These are phyloP conservation scores for Neopestalotiopsis rosae DNA, from an alignment of 2,329 filamentous ascomycete genomes.

Conservation along the genomic window DNA sequence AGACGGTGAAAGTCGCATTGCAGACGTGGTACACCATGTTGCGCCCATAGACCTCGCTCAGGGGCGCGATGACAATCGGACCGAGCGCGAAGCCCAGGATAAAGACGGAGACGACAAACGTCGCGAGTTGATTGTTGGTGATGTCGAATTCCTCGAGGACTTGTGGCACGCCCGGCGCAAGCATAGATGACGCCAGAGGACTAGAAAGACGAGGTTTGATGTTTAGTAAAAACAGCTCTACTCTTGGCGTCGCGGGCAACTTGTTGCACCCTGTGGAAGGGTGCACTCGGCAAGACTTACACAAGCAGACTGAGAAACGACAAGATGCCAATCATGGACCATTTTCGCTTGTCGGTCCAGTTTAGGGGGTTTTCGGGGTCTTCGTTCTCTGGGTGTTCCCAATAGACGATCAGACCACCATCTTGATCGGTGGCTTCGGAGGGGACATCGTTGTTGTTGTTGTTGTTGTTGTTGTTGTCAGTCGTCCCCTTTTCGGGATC, in stretches of 20 bases:
- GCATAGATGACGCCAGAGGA: conserved; percentile 52
- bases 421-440: background rate
- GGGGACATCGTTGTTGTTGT: background rate
- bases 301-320: conserved; percentile 58
- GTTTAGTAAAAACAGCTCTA: background rate
- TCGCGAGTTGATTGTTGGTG: conserved; percentile 15
- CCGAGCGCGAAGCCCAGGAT: conserved; percentile 38
- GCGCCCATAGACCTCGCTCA: conserved; percentile 63
- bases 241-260: background rate
- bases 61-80: conserved; percentile 60
- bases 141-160: conserved; percentile 14
- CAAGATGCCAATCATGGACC: conserved; percentile 40
- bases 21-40: conserved; percentile 51
- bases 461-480: background rate
- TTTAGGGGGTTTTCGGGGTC: conserved; percentile 49
- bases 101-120: conserved; percentile 20
- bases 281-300: background rate
- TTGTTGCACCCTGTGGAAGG: background rate
- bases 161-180: conserved; percentile 18
- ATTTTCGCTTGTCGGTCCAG: conserved; percentile 46
- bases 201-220: background rate
- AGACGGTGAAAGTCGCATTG: conserved; percentile 48
- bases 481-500: background rate
- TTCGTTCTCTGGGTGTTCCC: conserved; percentile 29
- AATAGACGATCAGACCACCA: background rate